Percentiles rank a stretch among this genome's conserved stretches.
phyloP scores from a whole-genome alignment of 2,329 filamentous ascomycete species.

The Sclerotinia glacialis region DNA sequence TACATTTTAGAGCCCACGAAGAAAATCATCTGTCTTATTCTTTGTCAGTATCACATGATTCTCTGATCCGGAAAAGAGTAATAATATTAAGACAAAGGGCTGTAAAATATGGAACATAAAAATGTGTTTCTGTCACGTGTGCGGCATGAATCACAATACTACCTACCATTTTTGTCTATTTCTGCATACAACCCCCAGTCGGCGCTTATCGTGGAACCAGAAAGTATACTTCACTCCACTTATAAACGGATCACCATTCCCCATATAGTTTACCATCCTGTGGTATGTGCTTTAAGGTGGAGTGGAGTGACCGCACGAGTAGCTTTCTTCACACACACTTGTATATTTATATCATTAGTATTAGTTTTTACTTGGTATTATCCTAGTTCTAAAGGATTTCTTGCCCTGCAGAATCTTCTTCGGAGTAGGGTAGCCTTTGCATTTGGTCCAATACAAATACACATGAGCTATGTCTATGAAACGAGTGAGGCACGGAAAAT shows the following conservation, averaged over 20 bases:
- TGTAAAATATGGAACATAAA: background rate
- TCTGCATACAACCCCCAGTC: background rate
- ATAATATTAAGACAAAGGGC: too few relatives aligned
- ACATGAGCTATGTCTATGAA: background rate
- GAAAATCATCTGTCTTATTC: too few relatives aligned
- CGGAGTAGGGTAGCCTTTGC: background rate
- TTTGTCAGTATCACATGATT: too few relatives aligned
- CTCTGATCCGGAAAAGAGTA: too few relatives aligned
- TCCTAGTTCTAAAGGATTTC: background rate
- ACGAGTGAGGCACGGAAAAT: background rate
- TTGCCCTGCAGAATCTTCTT: background rate
- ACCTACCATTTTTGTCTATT: background rate
- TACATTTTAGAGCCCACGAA: too few relatives aligned
- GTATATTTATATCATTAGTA: background rate
- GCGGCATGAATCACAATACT: background rate
- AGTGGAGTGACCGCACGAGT: too few relatives aligned
- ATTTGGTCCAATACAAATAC: background rate
- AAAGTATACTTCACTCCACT: too few relatives aligned
- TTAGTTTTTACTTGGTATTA: background rate
- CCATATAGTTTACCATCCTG: too few relatives aligned
- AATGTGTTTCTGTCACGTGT: background rate
- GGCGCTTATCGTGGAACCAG: too few relatives aligned
- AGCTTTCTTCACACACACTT: too few relatives aligned
- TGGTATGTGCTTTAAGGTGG: too few relatives aligned
- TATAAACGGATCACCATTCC: too few relatives aligned